phyloP scores from a whole-genome alignment of 1,284 basidiomycete genomes.

The Microbotryum scabiosae region DNA sequence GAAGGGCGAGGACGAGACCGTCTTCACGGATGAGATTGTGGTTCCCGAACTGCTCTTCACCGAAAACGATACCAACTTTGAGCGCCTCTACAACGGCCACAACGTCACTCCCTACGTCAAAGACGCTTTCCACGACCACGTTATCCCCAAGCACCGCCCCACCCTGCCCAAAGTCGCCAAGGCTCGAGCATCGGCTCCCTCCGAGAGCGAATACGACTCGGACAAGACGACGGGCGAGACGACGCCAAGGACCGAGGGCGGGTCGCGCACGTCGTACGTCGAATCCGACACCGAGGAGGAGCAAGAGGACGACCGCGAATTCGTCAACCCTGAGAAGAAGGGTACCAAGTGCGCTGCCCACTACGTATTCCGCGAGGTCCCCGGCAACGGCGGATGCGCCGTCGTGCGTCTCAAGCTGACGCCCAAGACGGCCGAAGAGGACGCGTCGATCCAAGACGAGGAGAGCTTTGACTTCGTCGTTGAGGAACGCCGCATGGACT shows the following conservation, averaged over 20 bases:
- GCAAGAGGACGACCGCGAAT: conserved; percentile 42
- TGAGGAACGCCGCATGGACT: conserved; percentile 80
- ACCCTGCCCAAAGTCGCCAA: conserved; percentile 37
- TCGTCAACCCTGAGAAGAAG: conserved; percentile 75
- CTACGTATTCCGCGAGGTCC: conserved; percentile 78
- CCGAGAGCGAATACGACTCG: conserved; percentile 4
- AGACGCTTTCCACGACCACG: conserved; percentile 98
- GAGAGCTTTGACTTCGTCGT: conserved; percentile 78
- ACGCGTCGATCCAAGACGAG: conserved; percentile 77
- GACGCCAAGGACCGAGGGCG: conserved; percentile 22
- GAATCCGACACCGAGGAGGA: conserved; percentile 33
- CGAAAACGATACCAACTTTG: conserved; percentile 95
- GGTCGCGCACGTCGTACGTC: conserved; percentile 29
- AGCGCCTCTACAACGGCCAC: conserved; percentile 75
- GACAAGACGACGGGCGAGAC: not conserved
- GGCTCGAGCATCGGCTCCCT: not conserved
- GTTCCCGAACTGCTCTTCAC: conserved; percentile 81
- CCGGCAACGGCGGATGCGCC: conserved; percentile 82
- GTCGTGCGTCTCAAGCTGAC: conserved; percentile 93
- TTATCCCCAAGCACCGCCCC: conserved; percentile 75
- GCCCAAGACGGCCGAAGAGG: conserved; percentile 61
- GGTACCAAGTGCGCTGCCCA: conserved; percentile 93
- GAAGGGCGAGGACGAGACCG: conserved; percentile 48
- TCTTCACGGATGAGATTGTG: conserved; percentile 56
- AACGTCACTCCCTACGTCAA: conserved; percentile 81